Conservation (phyloP, 2,329 filamentous ascomycete genomes). For the Elsinoe batatas region DNA sequence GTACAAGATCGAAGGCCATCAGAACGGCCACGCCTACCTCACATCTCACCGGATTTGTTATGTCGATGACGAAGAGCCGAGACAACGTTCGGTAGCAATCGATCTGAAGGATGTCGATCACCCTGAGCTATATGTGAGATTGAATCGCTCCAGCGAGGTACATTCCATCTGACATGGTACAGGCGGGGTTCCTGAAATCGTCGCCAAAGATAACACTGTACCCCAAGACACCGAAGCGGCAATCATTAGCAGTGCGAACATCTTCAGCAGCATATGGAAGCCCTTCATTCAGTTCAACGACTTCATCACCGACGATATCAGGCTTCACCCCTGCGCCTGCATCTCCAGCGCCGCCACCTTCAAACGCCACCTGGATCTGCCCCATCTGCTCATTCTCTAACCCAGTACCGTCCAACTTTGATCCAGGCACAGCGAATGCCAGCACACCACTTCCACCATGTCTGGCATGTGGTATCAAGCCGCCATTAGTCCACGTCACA, state of each 20-base stretch:
- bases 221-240: slow-evolving; percentile 65
- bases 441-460: slow-evolving; percentile 78
- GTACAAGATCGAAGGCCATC: slow-evolving; percentile 86
- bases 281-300: slow-evolving; percentile 38
- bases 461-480: slow-evolving; percentile 87
- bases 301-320: slow-evolving; percentile 38
- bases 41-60: slow-evolving; percentile 95
- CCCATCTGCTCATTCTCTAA: slow-evolving; percentile 95
- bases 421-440: slow-evolving; percentile 67
- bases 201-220: slow-evolving; percentile 86
- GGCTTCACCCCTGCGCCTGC: slow-evolving; percentile 30
- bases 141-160: not conserved
- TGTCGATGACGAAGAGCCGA: slow-evolving; percentile 77
- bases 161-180: slow-evolving; percentile 19
- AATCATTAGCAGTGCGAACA: slow-evolving; percentile 48
- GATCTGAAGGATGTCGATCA: slow-evolving; percentile 86
- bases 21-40: slow-evolving; percentile 92
- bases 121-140: slow-evolving; percentile 68
- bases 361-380: slow-evolving; percentile 80
- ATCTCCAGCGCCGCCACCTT: slow-evolving; percentile 38
- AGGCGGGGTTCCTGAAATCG: slow-evolving; percentile 89
- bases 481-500: slow-evolving; percentile 67
- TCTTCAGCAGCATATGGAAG: slow-evolving; percentile 36
- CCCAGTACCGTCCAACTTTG: slow-evolving; percentile 85
- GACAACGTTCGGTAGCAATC: slow-evolving; percentile 73